These are phyloP conservation scores for Stipa capillata DNA, from an alignment of 176 grass and related monocot species.

Conservation along the genomic window DNA sequence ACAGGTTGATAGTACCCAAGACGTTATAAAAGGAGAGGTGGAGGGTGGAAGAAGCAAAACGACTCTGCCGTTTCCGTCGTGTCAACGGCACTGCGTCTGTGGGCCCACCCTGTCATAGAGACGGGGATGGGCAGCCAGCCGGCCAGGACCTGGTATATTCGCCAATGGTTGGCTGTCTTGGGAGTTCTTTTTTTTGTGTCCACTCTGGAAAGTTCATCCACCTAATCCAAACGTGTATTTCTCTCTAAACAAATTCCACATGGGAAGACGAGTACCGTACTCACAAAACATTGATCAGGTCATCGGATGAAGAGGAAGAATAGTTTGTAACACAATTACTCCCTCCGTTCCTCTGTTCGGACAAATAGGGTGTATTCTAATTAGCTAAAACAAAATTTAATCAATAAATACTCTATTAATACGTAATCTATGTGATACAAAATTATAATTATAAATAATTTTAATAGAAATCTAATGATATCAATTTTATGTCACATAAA, in stretches of 20 bases:
- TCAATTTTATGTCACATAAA: too few relatives aligned
- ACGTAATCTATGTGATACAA: too few relatives aligned
- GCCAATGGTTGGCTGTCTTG: background rate
- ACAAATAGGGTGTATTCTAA: too few relatives aligned
- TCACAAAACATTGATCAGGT: background rate
- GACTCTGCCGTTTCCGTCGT: background rate
- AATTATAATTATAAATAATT: too few relatives aligned
- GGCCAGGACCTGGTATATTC: background rate
- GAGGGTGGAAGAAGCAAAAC: background rate
- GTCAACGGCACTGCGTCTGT: background rate
- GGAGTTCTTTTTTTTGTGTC: background rate
- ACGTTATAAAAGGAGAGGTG: background rate
- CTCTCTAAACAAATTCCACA: background rate
- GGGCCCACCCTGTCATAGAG: background rate
- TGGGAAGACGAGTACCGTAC: background rate
- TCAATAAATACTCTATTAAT: too few relatives aligned
- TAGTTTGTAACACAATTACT: too few relatives aligned
- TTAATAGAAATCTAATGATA: too few relatives aligned
- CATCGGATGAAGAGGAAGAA: background rate
- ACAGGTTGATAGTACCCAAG: background rate
- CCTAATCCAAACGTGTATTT: background rate
- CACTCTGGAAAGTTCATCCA: background rate
- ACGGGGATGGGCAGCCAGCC: background rate
- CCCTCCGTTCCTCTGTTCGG: too few relatives aligned
- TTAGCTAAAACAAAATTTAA: too few relatives aligned